phyloP scores from a whole-genome alignment of 768 basidiomycete genomes.

The Lactifluus pinguis region DNA sequence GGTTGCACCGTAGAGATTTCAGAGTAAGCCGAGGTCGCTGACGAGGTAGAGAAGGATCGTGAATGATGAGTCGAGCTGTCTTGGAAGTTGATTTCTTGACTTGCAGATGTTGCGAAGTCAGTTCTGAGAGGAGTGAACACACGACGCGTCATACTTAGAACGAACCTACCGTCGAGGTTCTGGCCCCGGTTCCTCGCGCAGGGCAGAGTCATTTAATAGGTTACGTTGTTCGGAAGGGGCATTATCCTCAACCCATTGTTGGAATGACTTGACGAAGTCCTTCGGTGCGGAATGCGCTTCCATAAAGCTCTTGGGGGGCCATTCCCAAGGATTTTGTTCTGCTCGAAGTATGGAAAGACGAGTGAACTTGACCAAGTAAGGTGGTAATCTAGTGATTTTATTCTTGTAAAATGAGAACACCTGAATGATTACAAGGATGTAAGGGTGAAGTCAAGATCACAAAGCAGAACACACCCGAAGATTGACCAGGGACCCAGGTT shows the following conservation, averaged over 20 bases:
- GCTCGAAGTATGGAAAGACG: constrained; percentile 72
- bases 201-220: constrained; percentile 42
- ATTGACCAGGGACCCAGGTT: constrained; percentile 68
- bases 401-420: constrained; percentile 85
- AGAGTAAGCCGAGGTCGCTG: constrained; percentile 45
- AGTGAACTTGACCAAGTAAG: constrained; percentile 65
- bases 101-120: not conserved
- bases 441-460: not conserved
- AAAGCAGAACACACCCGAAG: constrained; percentile 44
- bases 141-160: not conserved
- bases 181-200: constrained; percentile 32
- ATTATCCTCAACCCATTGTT: constrained; percentile 66
- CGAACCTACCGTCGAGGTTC: constrained; percentile 32
- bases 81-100: not conserved
- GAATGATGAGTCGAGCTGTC: constrained; percentile 30
- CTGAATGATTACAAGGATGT: constrained; percentile 29
- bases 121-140: constrained; percentile 23
- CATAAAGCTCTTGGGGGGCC: constrained; percentile 66
- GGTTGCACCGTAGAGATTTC: not conserved
- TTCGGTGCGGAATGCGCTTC: constrained; percentile 43
- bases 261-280: constrained; percentile 64
- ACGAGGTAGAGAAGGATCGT: constrained; percentile 54
- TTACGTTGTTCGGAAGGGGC: constrained; percentile 27
- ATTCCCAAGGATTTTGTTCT: constrained; percentile 89
- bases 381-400: constrained; percentile 68